Evolutionary conservation across 2,329 filamentous ascomycete genomes (phyloP).

Genomic region (Talaromyces sp.): DNA sequence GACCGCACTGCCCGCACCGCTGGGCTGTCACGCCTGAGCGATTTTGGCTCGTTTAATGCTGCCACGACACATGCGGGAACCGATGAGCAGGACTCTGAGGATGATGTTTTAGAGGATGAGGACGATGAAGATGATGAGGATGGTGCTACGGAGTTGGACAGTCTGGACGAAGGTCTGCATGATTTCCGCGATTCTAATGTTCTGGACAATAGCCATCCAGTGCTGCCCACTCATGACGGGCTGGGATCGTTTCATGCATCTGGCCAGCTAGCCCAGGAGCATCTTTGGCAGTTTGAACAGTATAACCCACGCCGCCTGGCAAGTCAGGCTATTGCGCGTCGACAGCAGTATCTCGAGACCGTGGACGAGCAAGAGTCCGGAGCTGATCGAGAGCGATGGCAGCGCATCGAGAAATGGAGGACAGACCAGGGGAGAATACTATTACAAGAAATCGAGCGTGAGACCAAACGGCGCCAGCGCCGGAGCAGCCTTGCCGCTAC

Average conservation of each 20-base stretch:
- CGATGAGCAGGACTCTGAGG: slow-evolving; percentile 42
- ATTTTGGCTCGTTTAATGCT: slow-evolving; percentile 73
- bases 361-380: slow-evolving; percentile 52
- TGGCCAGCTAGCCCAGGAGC: slow-evolving; percentile 64
- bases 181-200: slow-evolving; percentile 68
- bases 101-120: slow-evolving; percentile 38
- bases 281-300: slow-evolving; percentile 82
- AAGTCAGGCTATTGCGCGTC: slow-evolving; percentile 42
- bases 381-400: slow-evolving; percentile 68
- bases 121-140: slow-evolving; percentile 39
- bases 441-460: slow-evolving; percentile 81
- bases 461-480: slow-evolving; percentile 68
- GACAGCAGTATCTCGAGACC: slow-evolving; percentile 53
- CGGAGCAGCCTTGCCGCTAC: slow-evolving; percentile 28
- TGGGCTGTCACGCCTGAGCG: slow-evolving; percentile 64
- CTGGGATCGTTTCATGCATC: slow-evolving; percentile 75
- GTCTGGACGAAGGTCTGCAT: slow-evolving; percentile 83
- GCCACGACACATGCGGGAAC: slow-evolving; percentile 46
- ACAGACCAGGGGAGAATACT: slow-evolving; percentile 83
- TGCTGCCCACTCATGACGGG: slow-evolving; percentile 90
- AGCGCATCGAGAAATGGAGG: slow-evolving; percentile 86
- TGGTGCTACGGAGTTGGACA: slow-evolving; percentile 73
- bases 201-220: slow-evolving; percentile 50
- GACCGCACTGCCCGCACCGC: slow-evolving; percentile 61
- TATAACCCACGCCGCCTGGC: slow-evolving; percentile 67